A percentile compares a stretch with the other conserved stretches of the same genome.
Evolutionary conservation across 805 yeast species (phyloP).

Genomic region (Myxozyma mucilagina): DNA sequence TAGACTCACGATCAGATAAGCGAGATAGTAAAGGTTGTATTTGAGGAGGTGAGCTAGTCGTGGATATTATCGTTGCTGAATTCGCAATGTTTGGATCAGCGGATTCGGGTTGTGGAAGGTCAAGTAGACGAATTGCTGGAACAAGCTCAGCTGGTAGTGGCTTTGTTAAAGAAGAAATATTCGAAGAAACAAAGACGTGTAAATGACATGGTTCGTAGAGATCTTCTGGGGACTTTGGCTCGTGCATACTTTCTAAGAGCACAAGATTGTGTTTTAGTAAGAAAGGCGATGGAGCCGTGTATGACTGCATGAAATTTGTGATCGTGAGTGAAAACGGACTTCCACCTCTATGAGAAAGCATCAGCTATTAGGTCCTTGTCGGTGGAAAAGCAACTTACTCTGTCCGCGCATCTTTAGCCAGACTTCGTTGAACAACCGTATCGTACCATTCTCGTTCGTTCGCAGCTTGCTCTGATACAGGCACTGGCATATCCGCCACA

Average conservation of each 20-base stretch:
- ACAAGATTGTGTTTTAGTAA: constrained; percentile 13
- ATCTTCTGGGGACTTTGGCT: constrained; percentile 15
- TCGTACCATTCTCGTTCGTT: constrained; percentile 21
- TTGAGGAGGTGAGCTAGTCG: constrained; percentile 13
- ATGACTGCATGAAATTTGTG: constrained; percentile 20
- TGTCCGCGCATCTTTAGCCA: constrained; percentile 20
- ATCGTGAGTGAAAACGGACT: constrained; percentile 6
- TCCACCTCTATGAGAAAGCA: constrained; percentile 16
- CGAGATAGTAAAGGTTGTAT: background rate
- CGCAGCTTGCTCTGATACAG: constrained; percentile 6
- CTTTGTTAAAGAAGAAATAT: constrained; percentile 10
- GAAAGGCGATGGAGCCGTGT: constrained; percentile 23
- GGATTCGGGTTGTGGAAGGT: background rate
- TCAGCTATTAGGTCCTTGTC: too few relatives aligned
- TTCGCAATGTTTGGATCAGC: background rate
- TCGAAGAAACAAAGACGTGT: constrained; percentile 12
- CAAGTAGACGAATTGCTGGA: constrained; percentile 26
- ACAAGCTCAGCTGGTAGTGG: constrained; percentile 15
- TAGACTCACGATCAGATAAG: constrained; percentile 13
- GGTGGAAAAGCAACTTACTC: constrained; percentile 13
- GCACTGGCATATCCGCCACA: constrained; percentile 19
- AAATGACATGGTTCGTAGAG: constrained; percentile 28
- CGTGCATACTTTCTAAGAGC: constrained; percentile 15
- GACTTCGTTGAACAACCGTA: constrained; percentile 1
- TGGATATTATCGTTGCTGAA: constrained; percentile 15